Evolutionary conservation across 2,329 filamentous ascomycete genomes (phyloP).

Genomic region (Ophiocordyceps camponoti-rufipedis): DNA sequence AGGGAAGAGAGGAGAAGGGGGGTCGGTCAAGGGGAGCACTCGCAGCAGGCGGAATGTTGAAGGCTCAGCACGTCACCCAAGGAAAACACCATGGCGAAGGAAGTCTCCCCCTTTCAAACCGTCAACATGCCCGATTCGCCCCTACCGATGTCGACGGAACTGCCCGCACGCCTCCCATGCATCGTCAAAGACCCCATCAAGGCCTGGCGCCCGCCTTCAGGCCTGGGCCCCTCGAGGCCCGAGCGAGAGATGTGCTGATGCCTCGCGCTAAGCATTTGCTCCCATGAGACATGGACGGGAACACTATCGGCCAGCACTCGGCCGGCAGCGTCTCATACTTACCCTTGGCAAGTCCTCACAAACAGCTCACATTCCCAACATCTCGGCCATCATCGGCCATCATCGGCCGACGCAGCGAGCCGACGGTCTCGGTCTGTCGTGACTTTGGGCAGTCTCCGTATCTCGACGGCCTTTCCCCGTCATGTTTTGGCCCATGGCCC

Average conservation of each 20-base stretch:
- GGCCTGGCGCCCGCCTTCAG: background rate
- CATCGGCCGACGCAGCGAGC: background rate
- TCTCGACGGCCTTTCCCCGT: background rate
- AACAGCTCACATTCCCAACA: background rate
- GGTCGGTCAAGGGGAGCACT: background rate
- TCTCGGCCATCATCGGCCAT: background rate
- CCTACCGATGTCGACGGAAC: background rate
- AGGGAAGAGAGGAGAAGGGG: background rate
- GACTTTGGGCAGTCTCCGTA: background rate
- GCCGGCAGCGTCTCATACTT: background rate
- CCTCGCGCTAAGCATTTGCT: conserved; percentile 1
- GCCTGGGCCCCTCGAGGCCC: background rate
- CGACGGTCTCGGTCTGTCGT: background rate
- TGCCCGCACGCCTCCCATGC: background rate
- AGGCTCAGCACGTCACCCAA: background rate
- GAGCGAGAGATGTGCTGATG: background rate
- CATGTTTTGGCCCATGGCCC: background rate
- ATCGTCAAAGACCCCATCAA: background rate
- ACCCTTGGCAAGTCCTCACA: background rate
- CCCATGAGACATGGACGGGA: conserved; percentile 1
- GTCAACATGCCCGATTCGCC: background rate
- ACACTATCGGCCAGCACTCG: background rate
- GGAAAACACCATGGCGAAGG: background rate
- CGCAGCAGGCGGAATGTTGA: background rate
- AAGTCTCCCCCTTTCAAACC: background rate